Evolutionary conservation across 2,329 filamentous ascomycete genomes (phyloP).

Genomic region (Trichophyton equinum): DNA sequence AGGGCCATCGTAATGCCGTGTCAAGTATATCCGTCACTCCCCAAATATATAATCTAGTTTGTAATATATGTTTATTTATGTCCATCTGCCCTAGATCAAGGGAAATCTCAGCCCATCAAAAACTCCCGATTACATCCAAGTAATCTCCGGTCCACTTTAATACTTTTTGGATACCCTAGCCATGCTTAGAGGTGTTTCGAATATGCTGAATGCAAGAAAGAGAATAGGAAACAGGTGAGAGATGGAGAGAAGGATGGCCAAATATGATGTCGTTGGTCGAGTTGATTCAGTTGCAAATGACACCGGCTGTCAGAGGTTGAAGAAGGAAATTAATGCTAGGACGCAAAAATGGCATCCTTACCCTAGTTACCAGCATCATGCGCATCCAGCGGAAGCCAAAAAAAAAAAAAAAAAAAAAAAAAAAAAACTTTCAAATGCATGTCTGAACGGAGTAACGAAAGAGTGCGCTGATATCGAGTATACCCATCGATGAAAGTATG

Average conservation of each 20-base stretch:
- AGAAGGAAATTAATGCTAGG: not conserved
- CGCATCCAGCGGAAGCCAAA: not conserved
- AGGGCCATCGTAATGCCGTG: not conserved
- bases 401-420: no score
- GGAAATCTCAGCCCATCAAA: not conserved
- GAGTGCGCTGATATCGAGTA: not conserved
- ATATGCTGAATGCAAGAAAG: not conserved
- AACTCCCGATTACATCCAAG: constrained; percentile 1
- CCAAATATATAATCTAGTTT: not conserved
- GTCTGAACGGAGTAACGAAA: not conserved
- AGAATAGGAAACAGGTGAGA: not conserved
- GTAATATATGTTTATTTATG: not conserved
- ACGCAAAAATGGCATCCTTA: not conserved
- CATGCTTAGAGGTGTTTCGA: not conserved
- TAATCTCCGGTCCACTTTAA: not conserved
- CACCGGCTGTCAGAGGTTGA: not conserved
- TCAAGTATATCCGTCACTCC: not conserved
- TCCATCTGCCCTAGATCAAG: not conserved
- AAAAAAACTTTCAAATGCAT: not conserved
- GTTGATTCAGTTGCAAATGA: not conserved
- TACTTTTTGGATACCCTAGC: not conserved
- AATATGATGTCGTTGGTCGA: not conserved
- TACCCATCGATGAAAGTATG: not conserved
- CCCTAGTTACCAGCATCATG: not conserved
- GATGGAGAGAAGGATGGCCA: not conserved